Evolutionary conservation across 2,329 filamentous ascomycete genomes (phyloP), one percentile per base, ranked within the genome.

Genomic region (Cercospora sojina): DNA sequence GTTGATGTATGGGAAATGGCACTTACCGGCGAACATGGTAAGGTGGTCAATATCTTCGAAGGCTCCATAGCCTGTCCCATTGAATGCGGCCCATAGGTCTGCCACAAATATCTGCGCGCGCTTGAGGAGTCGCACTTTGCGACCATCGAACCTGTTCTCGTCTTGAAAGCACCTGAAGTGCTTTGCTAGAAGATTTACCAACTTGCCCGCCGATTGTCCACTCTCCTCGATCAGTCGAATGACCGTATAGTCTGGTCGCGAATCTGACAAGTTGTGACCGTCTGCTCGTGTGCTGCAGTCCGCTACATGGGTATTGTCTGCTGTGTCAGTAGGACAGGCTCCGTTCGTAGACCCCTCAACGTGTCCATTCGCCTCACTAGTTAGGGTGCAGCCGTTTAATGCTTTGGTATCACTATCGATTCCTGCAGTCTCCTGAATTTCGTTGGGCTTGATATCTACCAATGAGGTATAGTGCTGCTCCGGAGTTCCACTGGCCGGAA

Each of bases 41-140:
- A 99, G 90, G 77, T 93, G 92, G 80, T 95, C 90, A 73, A 99
- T 97, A 76, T 99, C 95, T 65, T 87, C 77, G 78, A 99, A 99
- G 29, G 85, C 83, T 32, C 95, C 96, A 74, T 89, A 93, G 27
- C 86, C 84, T 71, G 90, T 83, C 55, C 92, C 93, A 62, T 94
- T 87, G 77, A 98, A 98, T 69, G 93, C 96, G 5, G 95, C 96
- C 96, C 96, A 99, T 0, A 98, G 78, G 78, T 99, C 95, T 23
- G 96, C 96, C 2, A 96, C 93, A 20, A 98, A 86, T 67, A 99
- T 99, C 79, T 99, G 95, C 1, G 95, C 93, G 10, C 96, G 88
- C 80, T 99, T 99, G 76, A 97, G 88, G 69, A 99, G 86, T 13
- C 92, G 90, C 2, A 99, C 88, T 64, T 84, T 85, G 53, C 89